phyloP scores from a whole-genome alignment of 2,329 filamentous ascomycete genomes.

The Colletotrichum kahawae region DNA sequence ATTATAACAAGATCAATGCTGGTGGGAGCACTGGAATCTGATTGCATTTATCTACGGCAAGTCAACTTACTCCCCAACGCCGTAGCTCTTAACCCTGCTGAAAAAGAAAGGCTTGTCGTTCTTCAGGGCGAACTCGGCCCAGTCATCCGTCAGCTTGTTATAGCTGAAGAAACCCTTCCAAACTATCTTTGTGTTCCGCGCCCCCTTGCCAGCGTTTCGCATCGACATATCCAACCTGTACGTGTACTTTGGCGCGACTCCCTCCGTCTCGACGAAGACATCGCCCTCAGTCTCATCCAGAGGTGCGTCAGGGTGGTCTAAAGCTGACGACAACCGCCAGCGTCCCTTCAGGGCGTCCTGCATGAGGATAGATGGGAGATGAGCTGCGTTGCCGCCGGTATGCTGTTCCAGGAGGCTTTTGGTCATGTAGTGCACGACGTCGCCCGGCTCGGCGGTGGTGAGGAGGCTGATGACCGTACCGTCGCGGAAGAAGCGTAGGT shows the following conservation, averaged over 20 bases:
- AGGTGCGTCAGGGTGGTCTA: slow-evolving; percentile 34
- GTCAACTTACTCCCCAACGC: slow-evolving; percentile 44
- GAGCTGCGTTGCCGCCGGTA: slow-evolving; percentile 31
- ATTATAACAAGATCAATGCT: neutral
- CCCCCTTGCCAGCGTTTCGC: slow-evolving; percentile 64
- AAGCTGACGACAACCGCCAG: slow-evolving; percentile 44
- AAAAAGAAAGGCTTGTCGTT: slow-evolving; percentile 72
- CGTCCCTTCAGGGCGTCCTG: slow-evolving; percentile 64
- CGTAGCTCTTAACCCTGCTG: slow-evolving; percentile 69
- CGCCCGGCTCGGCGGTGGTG: slow-evolving; percentile 80
- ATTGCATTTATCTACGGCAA: slow-evolving; percentile 19
- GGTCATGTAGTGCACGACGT: slow-evolving; percentile 85
- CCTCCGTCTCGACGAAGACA: slow-evolving; percentile 85
- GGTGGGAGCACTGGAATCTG: neutral
- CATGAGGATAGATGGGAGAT: slow-evolving; percentile 62
- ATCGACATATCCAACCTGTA: slow-evolving; percentile 83
- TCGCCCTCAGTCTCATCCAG: slow-evolving; percentile 63
- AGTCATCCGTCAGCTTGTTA: slow-evolving; percentile 88
- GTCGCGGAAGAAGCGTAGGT: slow-evolving; percentile 90
- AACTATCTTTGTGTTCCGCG: slow-evolving; percentile 82
- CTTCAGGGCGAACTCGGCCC: slow-evolving; percentile 76
- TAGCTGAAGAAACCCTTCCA: slow-evolving; percentile 95
- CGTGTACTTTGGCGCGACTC: slow-evolving; percentile 77
- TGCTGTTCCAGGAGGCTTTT: slow-evolving; percentile 67
- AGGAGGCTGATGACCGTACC: slow-evolving; percentile 82